phyloP scores from a whole-genome alignment of 2,329 filamentous ascomycete genomes.

The Claviceps sp. region DNA sequence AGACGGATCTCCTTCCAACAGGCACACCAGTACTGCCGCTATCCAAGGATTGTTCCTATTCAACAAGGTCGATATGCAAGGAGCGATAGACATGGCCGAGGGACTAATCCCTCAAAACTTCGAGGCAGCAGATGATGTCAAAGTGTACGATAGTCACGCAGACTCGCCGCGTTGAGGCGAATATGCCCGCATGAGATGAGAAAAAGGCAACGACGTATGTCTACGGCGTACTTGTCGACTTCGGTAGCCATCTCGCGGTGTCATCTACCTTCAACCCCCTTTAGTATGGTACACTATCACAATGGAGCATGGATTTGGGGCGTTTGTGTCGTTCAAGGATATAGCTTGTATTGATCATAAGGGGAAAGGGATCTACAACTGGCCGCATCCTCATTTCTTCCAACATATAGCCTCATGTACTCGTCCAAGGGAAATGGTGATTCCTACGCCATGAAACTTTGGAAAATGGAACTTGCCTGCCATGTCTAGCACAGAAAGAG shows the following conservation, averaged over 20 bases:
- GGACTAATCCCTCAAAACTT: conserved; percentile 46
- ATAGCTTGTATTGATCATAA: neutral
- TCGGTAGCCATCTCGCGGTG: neutral
- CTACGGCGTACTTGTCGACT: neutral
- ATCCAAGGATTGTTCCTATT: conserved; percentile 91
- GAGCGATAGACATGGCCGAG: conserved; percentile 70
- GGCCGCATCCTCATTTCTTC: neutral
- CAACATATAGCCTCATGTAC: neutral
- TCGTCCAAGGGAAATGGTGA: neutral
- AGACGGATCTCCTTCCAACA: conserved; percentile 31
- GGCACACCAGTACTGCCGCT: conserved; percentile 69
- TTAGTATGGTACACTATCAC: neutral
- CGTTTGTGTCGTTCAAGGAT: neutral
- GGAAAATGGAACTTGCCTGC: neutral
- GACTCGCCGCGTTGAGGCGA: neutral
- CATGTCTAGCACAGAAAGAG: neutral
- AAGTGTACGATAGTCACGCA: neutral
- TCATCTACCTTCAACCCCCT: neutral
- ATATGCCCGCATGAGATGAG: neutral
- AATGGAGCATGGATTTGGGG: neutral
- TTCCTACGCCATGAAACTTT: neutral
- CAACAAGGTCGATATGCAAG: conserved; percentile 82
- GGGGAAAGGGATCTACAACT: neutral
- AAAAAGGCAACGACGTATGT: neutral
- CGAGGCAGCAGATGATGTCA: conserved; percentile 26